Evolutionary conservation across 179 eudicot species (phyloP).

Genomic region (Corrigiola litoralis): DNA sequence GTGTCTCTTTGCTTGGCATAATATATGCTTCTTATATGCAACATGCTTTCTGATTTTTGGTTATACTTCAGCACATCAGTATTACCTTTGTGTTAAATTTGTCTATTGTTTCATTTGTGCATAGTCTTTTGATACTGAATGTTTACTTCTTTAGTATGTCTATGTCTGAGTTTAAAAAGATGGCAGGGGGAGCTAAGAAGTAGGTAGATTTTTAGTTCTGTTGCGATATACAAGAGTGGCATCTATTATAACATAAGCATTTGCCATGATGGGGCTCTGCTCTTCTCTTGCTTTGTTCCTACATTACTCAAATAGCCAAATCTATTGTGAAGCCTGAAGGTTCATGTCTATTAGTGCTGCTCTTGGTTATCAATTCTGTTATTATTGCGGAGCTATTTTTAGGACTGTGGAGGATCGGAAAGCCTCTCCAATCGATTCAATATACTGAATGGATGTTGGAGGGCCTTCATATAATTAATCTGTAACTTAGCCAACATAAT

Average conservation of each 20-base stretch:
- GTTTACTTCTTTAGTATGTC: neutral
- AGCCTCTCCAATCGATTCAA: too few species aligned
- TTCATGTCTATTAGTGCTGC: too few species aligned
- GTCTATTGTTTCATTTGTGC: neutral
- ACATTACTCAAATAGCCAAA: too few species aligned
- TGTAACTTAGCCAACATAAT: neutral
- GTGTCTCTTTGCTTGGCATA: conserved; percentile 4
- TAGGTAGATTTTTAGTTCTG: neutral
- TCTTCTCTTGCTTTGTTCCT: neutral
- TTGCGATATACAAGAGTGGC: neutral
- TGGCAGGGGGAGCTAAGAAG: neutral
- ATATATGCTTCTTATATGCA: neutral
- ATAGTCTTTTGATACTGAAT: neutral
- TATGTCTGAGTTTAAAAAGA: neutral
- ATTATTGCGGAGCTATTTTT: neutral
- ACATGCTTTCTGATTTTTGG: conserved; percentile 8
- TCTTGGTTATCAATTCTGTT: too few species aligned
- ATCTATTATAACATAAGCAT: too few species aligned
- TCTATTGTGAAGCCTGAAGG: too few species aligned
- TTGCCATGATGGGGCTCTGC: neutral
- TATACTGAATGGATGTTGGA: neutral
- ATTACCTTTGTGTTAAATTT: neutral
- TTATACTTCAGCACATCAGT: conserved; percentile 3
- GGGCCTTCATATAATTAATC: neutral
- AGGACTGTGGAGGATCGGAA: neutral